Percentiles rank a stretch among this genome's conserved stretches.
Conservation (phyloP, 495 filamentous ascomycete species). For the Xylaria sp. region DNA sequence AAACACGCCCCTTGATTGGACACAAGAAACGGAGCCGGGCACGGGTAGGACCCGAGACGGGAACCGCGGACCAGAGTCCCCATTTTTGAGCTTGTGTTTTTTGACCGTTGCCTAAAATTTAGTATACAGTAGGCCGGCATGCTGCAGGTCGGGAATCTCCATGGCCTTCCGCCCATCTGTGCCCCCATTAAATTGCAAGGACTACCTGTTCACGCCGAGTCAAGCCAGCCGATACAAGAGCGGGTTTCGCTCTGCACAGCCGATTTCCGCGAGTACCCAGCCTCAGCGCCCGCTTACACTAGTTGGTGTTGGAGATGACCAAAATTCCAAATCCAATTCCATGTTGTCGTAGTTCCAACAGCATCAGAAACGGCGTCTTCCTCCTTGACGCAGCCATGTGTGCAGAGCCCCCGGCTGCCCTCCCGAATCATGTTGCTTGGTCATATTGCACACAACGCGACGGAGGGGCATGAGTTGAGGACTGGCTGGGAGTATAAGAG, state of each 20-base stretch:
- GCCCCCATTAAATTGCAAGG: constrained; percentile 10
- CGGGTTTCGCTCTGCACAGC: constrained; percentile 20
- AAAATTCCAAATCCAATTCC: constrained; percentile 14
- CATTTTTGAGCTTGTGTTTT: not conserved
- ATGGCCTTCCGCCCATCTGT: not conserved
- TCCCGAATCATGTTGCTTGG: not conserved
- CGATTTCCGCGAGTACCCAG: constrained; percentile 11
- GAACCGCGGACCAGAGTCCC: not conserved
- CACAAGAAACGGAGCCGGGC: not conserved
- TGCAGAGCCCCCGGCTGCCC: not conserved
- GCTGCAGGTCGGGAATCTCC: not conserved
- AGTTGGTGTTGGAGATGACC: not conserved
- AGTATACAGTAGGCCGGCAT: not conserved
- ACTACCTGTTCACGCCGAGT: not conserved
- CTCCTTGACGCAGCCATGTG: not conserved
- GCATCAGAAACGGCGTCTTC: not conserved
- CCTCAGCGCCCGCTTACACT: constrained; percentile 2
- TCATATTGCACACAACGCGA: not conserved
- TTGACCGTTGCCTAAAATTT: constrained; percentile 19
- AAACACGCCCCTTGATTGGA: constrained; percentile 16
- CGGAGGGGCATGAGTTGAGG: not conserved
- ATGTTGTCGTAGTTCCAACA: not conserved
- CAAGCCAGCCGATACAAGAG: not conserved
- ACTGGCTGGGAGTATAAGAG: constrained; percentile 18
- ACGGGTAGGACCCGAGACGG: not conserved